These are phyloP conservation scores for Populus hybrid DNA, from an alignment of 441 rosid genomes.

Conservation along the genomic window DNA sequence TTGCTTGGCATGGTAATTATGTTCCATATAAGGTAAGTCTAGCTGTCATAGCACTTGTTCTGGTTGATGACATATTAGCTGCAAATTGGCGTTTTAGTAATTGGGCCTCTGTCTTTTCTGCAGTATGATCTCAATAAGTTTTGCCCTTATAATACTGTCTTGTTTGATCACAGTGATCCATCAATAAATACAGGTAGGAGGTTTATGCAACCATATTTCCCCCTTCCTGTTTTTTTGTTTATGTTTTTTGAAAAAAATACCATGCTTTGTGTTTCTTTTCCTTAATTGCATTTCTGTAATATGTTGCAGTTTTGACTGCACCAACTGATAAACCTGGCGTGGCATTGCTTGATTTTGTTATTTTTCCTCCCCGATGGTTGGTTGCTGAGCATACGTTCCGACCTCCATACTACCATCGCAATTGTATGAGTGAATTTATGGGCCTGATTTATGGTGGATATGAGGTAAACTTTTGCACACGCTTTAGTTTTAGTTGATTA, in stretches of 20 bases:
- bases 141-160: constrained; percentile 92
- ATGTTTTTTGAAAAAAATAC: not conserved
- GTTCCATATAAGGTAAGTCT: constrained; percentile 78
- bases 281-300: constrained; percentile 15
- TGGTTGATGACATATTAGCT: not conserved
- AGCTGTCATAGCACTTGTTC: not conserved
- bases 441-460: constrained; percentile 89
- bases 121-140: constrained; percentile 90
- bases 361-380: constrained; percentile 95
- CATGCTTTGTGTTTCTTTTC: constrained; percentile 14
- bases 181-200: constrained; percentile 79
- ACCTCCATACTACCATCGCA: constrained; percentile 96
- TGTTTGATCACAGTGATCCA: constrained; percentile 89
- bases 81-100: not conserved
- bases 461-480: constrained; percentile 50
- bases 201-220: not conserved
- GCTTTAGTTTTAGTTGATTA: not conserved
- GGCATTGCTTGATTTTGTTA: constrained; percentile 90
- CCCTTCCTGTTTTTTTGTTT: not conserved
- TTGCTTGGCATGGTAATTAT: constrained; percentile 99
- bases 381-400: constrained; percentile 96
- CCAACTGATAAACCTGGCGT: constrained; percentile 98
- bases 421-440: constrained; percentile 99
- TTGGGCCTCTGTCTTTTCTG: constrained; percentile 13
- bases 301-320: constrained; percentile 80